Base-by-base conservation (phyloP, 177 flowering plant species). In the Telopea speciosissima region DNA sequence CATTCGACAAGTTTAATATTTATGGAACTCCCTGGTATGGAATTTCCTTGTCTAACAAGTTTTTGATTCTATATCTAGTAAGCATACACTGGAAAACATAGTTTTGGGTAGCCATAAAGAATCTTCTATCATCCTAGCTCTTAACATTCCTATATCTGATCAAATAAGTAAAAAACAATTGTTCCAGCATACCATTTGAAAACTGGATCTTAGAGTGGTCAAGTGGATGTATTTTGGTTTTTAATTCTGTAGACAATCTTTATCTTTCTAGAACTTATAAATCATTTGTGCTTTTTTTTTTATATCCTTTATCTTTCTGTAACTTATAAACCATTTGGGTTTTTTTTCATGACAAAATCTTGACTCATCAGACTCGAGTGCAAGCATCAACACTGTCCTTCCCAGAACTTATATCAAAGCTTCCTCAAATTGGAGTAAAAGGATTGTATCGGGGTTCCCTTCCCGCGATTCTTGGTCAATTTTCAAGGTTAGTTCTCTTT, bases 391-490 rank as follows among this genome's bases (percentile, higher is more conserved):
- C 61, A 16, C 61, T 58, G 5, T 58, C 61, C 22, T 58, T 58
- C 22, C 61, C 61, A 19, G 61, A 58, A 58, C 6, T 58, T 58
- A 24, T 58, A 7, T 58, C 61, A 58, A 58, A 19, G 61, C 61
- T 95, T 78, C 99, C 97, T 40, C 74, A 95, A 74, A 86, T 92
- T 79, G 99, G 99, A 75, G 83, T 77, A 22, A 85, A 69, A 54
- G 97, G 96, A 49, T 71, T 95, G 72, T 95, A 95, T 73, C 82
- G 94, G 83, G 99, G 99, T 44, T 90, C 92, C 16, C 75, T 92
- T 63, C 97, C 99, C 54, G 99, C 99, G 61, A 88, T 95, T 77
- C 79, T 88, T 70, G 97, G 99, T 69, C 99, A 95, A 66, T 95
- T 95, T 82, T 87, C 97, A 62, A 92, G 99, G 99, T 95, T 70